Base-by-base conservation (phyloP, 306 rosid species). In the Vachellia pachyceras region DNA sequence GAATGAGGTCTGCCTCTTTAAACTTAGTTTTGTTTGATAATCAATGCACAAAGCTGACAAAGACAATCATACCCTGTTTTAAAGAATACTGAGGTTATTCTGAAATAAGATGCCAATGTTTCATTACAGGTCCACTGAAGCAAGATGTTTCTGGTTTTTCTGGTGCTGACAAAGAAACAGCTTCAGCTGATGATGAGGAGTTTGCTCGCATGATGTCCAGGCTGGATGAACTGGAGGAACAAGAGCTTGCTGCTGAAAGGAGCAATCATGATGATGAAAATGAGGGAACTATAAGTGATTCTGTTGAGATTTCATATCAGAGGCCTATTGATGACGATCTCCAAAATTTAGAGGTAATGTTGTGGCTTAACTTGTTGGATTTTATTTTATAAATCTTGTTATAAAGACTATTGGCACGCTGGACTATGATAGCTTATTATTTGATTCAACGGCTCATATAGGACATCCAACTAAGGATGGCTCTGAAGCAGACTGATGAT, bases 201-300 rank as follows among this genome's bases (percentile, higher is more conserved):
- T 88, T 73, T 87, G 89, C 90, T 79, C 83, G 73, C 13, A 77
- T 95, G 13, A 66, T 85, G 84, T 29, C 95, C 65, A 85, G 79
- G 85, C 39, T 90, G 87, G 97, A 90, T 73, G 93, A 90, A 77
- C 95, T 95, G 39, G 99, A 92, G 88, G 83, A 79, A 74, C 92
- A 95, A 85, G 97, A 91, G 82, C 92, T 85, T 85, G 95, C 88
- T 78, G 95, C 94, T 35, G 90, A 89, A 83, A 79, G 70, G 77
- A 82, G 73, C 55, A 33, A 54, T 67, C 77, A 50, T 46, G 46
- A 69, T 73, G 88, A 85, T 45, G 77, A 83, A 68, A 88, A 83
- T 18, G 89, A 85, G 79, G 74, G 84, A 81, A 67, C 72, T 70
- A 72, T 84, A 49, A 83, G 57, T 73, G 81, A 76, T 81, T n/a